Conservation (phyloP, 108 stramenopile genomes). For the Chaetoceros muelleri region DNA sequence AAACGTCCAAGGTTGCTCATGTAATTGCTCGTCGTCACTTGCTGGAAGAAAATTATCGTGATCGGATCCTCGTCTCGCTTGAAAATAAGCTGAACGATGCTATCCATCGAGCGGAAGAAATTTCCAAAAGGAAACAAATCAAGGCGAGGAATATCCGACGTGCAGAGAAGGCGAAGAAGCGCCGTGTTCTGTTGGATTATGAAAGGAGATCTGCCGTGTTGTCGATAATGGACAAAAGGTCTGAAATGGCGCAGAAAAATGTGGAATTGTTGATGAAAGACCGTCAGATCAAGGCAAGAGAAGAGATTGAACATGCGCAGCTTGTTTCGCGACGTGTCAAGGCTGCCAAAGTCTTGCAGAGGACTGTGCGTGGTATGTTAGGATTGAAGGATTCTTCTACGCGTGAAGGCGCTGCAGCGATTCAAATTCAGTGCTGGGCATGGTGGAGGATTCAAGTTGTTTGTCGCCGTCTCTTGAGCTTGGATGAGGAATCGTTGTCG, state of each 20-base stretch:
- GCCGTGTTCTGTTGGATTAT: neutral
- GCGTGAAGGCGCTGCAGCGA: neutral
- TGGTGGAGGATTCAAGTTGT: neutral
- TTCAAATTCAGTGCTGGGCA: conserved; percentile 1
- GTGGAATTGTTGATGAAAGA: neutral
- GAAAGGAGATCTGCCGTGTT: neutral
- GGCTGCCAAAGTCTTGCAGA: neutral
- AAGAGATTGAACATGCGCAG: conserved; percentile 1
- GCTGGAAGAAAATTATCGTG: neutral
- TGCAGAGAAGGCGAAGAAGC: neutral
- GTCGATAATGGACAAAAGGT: neutral
- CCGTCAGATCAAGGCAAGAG: neutral
- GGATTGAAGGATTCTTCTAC: neutral
- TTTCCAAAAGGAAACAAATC: neutral
- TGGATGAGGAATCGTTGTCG: neutral
- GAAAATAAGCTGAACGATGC: neutral
- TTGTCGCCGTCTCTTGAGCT: neutral
- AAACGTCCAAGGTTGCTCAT: too few species aligned
- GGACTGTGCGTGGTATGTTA: neutral
- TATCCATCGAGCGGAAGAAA: neutral
- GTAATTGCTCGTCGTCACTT: neutral
- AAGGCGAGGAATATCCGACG: neutral
- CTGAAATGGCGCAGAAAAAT: neutral
- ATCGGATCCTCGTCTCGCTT: neutral
- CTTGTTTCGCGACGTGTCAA: neutral